Percentiles rank a stretch among this genome's conserved stretches.
phyloP scores from a whole-genome alignment of 768 basidiomycete genomes.

The Pholiota molesta region DNA sequence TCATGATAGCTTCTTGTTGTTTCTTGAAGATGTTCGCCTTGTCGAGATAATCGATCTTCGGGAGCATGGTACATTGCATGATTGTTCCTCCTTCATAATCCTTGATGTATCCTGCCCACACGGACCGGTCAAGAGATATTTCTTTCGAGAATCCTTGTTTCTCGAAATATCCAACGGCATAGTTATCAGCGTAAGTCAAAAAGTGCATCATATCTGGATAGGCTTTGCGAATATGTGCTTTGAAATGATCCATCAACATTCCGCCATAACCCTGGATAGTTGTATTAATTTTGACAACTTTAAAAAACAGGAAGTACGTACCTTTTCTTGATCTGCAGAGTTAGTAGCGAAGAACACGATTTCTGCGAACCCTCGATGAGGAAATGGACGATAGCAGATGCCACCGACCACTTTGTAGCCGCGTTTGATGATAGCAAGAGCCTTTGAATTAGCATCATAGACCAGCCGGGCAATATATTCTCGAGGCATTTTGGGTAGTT shows the following conservation, averaged over 20 bases:
- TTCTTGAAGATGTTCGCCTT: constrained; percentile 72
- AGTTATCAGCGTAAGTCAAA: constrained; percentile 98
- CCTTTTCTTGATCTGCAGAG: constrained; percentile 96
- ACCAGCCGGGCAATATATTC: constrained; percentile 98
- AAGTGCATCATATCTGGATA: constrained; percentile 93
- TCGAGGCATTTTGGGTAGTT: constrained; percentile 97
- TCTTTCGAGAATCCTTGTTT: constrained; percentile 99
- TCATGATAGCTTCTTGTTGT: constrained; percentile 89
- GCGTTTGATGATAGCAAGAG: constrained; percentile 91
- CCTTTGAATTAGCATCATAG: constrained; percentile 90
- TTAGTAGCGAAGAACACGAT: constrained; percentile 99
- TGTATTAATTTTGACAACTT: neutral
- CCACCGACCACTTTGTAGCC: constrained; percentile 97
- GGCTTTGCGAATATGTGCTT: constrained; percentile 82
- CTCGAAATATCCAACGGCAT: constrained; percentile 98
- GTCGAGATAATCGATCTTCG: constrained; percentile 86
- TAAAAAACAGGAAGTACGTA: constrained; percentile 30
- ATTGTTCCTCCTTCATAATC: constrained; percentile 99
- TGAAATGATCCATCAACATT: constrained; percentile 98
- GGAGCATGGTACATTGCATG: constrained; percentile 98
- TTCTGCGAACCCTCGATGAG: constrained; percentile 93
- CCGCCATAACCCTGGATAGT: constrained; percentile 86
- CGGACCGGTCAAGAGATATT: constrained; percentile 85
- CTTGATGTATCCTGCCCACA: constrained; percentile 99
- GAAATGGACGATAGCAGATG: constrained; percentile 96